These are phyloP conservation scores for Aleurites moluccanus DNA, from an alignment of 441 rosid genomes.

Conservation along the genomic window DNA sequence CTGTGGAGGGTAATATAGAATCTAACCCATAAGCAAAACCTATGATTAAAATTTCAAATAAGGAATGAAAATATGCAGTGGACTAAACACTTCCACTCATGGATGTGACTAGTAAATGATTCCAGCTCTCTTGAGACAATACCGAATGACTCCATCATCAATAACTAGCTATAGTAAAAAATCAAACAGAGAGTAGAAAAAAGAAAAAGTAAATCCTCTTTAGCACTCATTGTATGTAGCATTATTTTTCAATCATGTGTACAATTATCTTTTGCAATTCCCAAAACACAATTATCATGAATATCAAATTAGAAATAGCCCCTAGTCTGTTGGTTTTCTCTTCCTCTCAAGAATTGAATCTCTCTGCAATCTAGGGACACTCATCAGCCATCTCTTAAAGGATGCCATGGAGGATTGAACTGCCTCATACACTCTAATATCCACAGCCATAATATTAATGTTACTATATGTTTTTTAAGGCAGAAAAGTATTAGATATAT, in stretches of 20 bases:
- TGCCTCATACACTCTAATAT: conserved; percentile 56
- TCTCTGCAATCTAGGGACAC: conserved; percentile 60
- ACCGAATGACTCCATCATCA: too few relatives aligned
- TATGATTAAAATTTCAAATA: too few relatives aligned
- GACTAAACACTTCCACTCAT: too few relatives aligned
- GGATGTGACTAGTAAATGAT: too few relatives aligned
- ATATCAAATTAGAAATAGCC: neutral
- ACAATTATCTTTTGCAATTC: neutral
- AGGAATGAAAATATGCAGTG: too few relatives aligned
- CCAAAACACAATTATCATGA: neutral
- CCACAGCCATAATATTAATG: neutral
- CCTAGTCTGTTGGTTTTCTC: conserved; percentile 49
- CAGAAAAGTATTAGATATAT: neutral
- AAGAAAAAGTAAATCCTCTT: neutral
- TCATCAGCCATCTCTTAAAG: too few relatives aligned
- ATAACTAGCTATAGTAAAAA: too few relatives aligned
- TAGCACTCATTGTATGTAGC: neutral
- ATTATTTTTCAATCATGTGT: neutral
- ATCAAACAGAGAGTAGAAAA: neutral
- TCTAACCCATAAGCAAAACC: too few relatives aligned
- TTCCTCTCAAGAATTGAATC: conserved; percentile 74
- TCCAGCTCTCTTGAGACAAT: too few relatives aligned
- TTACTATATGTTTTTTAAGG: neutral
- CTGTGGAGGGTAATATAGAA: too few relatives aligned
- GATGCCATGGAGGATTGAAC: conserved; percentile 66